Evolutionary conservation across 352 stramenopile genomes (phyloP), one percentile per base, ranked within the genome.

Genomic region (Globisporangium nagaii): DNA sequence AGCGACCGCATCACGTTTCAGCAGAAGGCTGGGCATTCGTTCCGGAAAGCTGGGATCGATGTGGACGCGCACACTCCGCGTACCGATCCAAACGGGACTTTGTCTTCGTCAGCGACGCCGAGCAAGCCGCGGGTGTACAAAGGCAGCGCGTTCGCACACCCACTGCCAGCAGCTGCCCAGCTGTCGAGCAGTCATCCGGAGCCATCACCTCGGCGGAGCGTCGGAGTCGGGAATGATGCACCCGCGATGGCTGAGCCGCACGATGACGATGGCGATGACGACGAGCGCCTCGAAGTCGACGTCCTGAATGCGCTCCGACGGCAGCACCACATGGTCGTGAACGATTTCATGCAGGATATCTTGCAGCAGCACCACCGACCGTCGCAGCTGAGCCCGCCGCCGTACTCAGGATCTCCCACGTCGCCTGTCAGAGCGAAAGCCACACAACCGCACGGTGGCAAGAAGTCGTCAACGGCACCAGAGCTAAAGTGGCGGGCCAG

Each of bases 281-380:
- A 64, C 5, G 39, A 59, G 6, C 37, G 39, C 1, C 51, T 71
- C 6, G 57, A 66, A 25, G 40, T 45, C 5, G 63, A 68, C 10
- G 48, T 74, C 13, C 46, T 51, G 7, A 59, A 65, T 12, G 78
- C 71, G 2, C 41, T 86, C 22, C 66, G 73, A 35, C 56, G 73
- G 2, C 78, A 86, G 43, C 75, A 86, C 44, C 70, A 62, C 20
- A 65, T 86, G 46, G 75, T 73, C 39, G 69, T 86, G 37, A 54
- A 72, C 39, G 71, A 86, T 25, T 71, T 88, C 32, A 60, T 83
- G 49, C 67, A 84, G 25, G 64, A 70, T 27, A 68, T 89, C 12
- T 43, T 82, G 3, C 58, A 54, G 3, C 68, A 71, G 13, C 52
- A 77, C 32, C 55, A 51, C 24, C n/a, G 58, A 24, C 27, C 4